phyloP scores from a whole-genome alignment of 2,329 filamentous ascomycete genomes.

The Coniella lustricola region DNA sequence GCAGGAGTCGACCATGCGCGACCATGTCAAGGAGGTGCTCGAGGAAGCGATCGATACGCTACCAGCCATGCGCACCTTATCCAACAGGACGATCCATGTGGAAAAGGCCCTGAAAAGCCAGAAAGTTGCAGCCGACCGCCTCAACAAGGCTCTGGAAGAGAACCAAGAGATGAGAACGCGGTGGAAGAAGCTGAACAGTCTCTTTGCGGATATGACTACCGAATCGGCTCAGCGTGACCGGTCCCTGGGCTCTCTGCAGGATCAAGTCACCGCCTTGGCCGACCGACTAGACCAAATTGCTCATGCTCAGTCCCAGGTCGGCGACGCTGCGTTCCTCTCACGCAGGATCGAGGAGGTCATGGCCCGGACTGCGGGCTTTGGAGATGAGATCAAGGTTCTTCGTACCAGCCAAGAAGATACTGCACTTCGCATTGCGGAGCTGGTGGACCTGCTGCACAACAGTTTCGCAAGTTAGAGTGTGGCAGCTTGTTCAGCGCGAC shows the following conservation, averaged over 20 bases:
- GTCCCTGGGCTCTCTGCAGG: neutral
- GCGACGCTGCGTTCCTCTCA: neutral
- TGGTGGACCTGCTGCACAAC: neutral
- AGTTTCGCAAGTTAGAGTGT: neutral
- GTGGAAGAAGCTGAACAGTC: neutral
- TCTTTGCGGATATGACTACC: neutral
- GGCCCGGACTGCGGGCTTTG: neutral
- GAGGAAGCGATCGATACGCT: too few species aligned
- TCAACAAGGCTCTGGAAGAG: neutral
- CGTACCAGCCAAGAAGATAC: neutral
- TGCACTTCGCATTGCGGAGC: neutral
- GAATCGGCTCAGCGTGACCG: too few species aligned
- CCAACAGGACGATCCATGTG: neutral
- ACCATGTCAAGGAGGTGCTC: too few species aligned
- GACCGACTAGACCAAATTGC: neutral
- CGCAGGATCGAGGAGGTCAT: neutral
- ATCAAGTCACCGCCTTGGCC: neutral
- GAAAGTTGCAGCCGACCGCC: neutral
- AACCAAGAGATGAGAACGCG: neutral
- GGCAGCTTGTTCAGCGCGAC: too few species aligned
- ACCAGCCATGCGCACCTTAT: neutral
- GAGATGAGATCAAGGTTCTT: neutral
- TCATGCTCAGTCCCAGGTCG: neutral
- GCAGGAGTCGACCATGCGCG: too few species aligned
- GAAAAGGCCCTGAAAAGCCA: neutral